Evolutionary conservation across 1,284 basidiomycete genomes (phyloP), one percentile per base, ranked within the genome.

Genomic region (Pterulicium gracile): DNA sequence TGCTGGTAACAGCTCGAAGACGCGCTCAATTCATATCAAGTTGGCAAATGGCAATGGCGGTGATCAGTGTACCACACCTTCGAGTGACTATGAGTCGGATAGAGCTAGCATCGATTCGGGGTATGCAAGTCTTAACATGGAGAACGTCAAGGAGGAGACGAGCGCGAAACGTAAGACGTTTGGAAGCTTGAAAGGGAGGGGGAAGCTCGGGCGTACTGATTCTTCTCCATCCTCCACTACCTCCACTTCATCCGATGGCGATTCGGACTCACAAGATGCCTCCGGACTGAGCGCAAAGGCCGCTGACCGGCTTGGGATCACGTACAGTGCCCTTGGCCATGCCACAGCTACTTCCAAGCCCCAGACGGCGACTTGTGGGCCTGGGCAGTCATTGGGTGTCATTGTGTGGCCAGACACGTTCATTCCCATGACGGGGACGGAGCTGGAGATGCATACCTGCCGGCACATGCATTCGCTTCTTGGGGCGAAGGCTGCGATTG

Each of bases 381-480:
- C 43, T 2, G n/a, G 50, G 23, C 75, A 77, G 52, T 70, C 72
- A 3, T 64, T 74, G 7, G 76, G 76, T 7, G 57, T 77, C 14
- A 56, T 83, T 24, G 58, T 81, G 27, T 73, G 70, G 61, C 73
- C 77, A 3, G 58, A 67, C 24, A 75, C 69, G 3, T 80, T 80
- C 56, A 66, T 85, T 41, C 73, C 78, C 1, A 65, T 81, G 54
- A 49, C 66, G 0, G 68, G 79, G 7, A 55, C 59, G 2, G 81
- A 83, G 56, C 62, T 85, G 36, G 81, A 86, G 63, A 76, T 80
- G 73, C 78, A 85, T 53, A 68, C 76, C 5, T 77, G 73, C 61
- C 78, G 77, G 58, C 69, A 80, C 55, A 62, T 82, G 45, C 78
- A 86, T 56, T 68, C 69, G 4, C 56, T 87, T 2, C 63, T 87